Conservation (phyloP, 2,329 filamentous ascomycete genomes). For the Sporothrix schenckii region DNA sequence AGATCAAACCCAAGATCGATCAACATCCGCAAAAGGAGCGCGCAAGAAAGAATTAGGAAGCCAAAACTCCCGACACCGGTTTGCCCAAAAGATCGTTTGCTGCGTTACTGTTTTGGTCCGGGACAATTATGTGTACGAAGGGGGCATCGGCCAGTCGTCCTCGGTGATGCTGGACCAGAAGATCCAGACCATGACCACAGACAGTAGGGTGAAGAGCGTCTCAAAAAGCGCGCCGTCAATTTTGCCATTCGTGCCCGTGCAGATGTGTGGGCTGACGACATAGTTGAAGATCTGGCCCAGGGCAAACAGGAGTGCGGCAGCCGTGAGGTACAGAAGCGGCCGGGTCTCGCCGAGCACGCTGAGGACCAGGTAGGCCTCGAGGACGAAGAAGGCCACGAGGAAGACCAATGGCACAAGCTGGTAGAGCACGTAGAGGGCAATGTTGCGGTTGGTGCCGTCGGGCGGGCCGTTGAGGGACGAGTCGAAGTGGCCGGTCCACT, state of each 20-base stretch:
- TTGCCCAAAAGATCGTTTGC: constrained; percentile 21
- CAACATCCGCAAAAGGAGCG: constrained; percentile 24
- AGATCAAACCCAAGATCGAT: background rate
- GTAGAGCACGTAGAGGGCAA: constrained; percentile 91
- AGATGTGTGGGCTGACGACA: constrained; percentile 87
- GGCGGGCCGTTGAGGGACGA: constrained; percentile 58
- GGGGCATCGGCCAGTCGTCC: constrained; percentile 84
- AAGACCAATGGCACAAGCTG: constrained; percentile 87
- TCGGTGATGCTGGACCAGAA: constrained; percentile 99
- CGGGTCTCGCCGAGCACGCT: constrained; percentile 82
- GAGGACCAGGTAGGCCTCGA: constrained; percentile 83
- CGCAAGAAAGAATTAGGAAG: constrained; percentile 7
- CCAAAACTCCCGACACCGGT: constrained; percentile 30
- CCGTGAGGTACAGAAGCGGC: constrained; percentile 86
- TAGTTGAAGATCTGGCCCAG: constrained; percentile 97
- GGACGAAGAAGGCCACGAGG: constrained; percentile 80
- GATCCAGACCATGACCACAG: constrained; percentile 82
- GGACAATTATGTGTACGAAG: constrained; percentile 39
- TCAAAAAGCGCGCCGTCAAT: constrained; percentile 94
- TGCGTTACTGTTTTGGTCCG: background rate
- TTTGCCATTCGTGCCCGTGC: constrained; percentile 76
- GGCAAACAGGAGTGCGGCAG: constrained; percentile 79
- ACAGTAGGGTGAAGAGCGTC: constrained; percentile 84
- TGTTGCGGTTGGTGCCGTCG: constrained; percentile 65
- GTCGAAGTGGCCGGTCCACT: constrained; percentile 80